Percentiles rank a stretch among this genome's conserved stretches.
Evolutionary conservation across 129 eudicot species (phyloP).

Genomic region (Daucus carota): DH1_v3.0 NC_030386.2:4380001-4380500

Average conservation of each 20-base stretch:
- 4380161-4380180: neutral
- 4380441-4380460: neutral
- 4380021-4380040: no score
- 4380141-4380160: neutral
- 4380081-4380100: no score
- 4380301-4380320: conserved; percentile 54
- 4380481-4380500: neutral
- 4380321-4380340: conserved; percentile 62
- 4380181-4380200: neutral
- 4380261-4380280: conserved; percentile 55
- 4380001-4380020: no score
- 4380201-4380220: conserved; percentile 39
- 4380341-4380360: conserved; percentile 83
- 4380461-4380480: neutral
- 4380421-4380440: neutral
- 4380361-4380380: conserved; percentile 16
- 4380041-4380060: no score
- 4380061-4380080: no score
- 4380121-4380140: no score
- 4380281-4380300: conserved; percentile 59
- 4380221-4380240: conserved; percentile 75
- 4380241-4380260: conserved; percentile 54
- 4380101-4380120: no score
- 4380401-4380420: neutral
- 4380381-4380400: conserved; percentile 20